Percentiles rank a stretch among this genome's conserved stretches.
Conservation (phyloP, 1,139 yeast genomes). For the Kluyveromyces marxianus region DNA sequence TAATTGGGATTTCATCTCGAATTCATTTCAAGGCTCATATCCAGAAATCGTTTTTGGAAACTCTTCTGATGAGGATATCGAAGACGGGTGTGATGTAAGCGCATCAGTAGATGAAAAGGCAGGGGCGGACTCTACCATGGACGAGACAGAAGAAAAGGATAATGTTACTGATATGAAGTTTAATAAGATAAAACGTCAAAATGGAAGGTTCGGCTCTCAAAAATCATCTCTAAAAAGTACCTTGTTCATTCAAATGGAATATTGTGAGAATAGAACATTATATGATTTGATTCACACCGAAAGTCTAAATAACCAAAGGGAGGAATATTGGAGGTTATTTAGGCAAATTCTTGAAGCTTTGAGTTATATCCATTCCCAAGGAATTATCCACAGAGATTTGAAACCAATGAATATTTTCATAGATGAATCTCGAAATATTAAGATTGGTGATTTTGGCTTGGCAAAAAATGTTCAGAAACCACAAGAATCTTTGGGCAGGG, state of each 20-base stretch:
- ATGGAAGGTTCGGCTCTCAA: conserved; percentile 4
- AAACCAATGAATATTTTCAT: conserved; percentile 95
- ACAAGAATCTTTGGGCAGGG: conserved; percentile 30
- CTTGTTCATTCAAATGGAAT: conserved; percentile 90
- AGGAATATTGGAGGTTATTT: conserved; percentile 83
- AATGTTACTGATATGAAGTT: conserved; percentile 5
- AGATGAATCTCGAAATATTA: conserved; percentile 79
- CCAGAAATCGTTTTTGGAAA: conserved; percentile 56
- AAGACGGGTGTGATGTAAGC: conserved; percentile 28
- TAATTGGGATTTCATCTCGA: conserved; percentile 56
- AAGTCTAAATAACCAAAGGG: conserved; percentile 63
- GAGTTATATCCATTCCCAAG: conserved; percentile 85
- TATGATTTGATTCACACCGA: conserved; percentile 69
- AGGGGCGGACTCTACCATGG: conserved; percentile 4
- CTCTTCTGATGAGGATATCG: conserved; percentile 33
- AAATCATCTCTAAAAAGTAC: conserved; percentile 37
- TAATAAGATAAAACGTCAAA: conserved; percentile 1
- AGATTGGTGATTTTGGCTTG: conserved; percentile 94
- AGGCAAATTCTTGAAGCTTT: conserved; percentile 88
- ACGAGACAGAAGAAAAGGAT: background rate
- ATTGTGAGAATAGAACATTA: conserved; percentile 89
- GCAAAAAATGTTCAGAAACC: conserved; percentile 72
- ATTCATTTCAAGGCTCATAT: conserved; percentile 41
- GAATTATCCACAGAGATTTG: conserved; percentile 89
- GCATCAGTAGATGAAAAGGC: conserved; percentile 14